These are phyloP conservation scores for Soucietia sequanensis DNA, from an alignment of 805 yeast species.

Conservation along the genomic window DNA sequence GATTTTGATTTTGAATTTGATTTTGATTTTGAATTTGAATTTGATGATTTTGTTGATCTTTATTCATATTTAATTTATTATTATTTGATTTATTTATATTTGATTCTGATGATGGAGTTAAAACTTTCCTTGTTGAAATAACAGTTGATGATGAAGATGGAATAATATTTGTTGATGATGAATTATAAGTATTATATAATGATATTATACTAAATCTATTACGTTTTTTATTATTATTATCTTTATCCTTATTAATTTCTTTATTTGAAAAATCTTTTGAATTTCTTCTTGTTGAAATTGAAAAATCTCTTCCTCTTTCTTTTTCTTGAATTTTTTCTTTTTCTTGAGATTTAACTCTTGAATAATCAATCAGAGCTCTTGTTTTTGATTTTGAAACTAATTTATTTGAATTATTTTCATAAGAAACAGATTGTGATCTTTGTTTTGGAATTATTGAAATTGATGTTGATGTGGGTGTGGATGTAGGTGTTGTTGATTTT, in stretches of 20 bases:
- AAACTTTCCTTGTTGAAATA: constrained; percentile 20
- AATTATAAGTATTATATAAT: constrained; percentile 37
- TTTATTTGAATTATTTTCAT: too few relatives aligned
- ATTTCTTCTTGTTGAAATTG: constrained; percentile 3
- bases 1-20: too few relatives aligned
- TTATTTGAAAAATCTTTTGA: constrained; percentile 4
- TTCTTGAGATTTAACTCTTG: too few relatives aligned
- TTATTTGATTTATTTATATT: constrained; percentile 18
- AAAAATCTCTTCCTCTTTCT: neutral
- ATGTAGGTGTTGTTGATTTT: too few relatives aligned
- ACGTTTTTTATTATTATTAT: constrained; percentile 31
- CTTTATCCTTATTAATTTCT: constrained; percentile 25
- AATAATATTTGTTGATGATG: constrained; percentile 14
- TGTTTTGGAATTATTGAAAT: too few relatives aligned
- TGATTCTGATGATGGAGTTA: constrained; percentile 32
- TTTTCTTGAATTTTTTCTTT: constrained; percentile 2
- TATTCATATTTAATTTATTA: too few relatives aligned
- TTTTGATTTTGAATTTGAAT: too few relatives aligned
- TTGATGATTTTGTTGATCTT: too few relatives aligned
- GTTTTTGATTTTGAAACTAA: too few relatives aligned
- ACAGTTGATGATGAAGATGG: constrained; percentile 5
- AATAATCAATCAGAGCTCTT: too few relatives aligned
- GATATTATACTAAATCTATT: constrained; percentile 45
- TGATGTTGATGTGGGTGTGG: too few relatives aligned
- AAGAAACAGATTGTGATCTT: too few relatives aligned